These are phyloP conservation scores for Paramecium sexaurelia DNA, from an alignment of 73 alveolate genomes.

Conservation along the genomic window DNA sequence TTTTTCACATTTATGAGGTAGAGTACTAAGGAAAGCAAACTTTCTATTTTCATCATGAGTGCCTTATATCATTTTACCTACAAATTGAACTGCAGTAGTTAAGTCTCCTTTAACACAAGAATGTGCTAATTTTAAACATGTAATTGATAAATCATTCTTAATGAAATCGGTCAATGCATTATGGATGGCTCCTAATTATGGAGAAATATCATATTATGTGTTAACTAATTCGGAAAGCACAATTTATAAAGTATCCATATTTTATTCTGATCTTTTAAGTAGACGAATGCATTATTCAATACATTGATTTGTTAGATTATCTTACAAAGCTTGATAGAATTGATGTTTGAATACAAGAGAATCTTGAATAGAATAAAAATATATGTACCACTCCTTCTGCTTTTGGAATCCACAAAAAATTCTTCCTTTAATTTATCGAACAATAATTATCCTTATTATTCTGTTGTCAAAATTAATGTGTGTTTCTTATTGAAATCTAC, in stretches of 20 bases:
- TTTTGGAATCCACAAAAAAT: constrained; percentile 5
- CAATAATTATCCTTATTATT: neutral
- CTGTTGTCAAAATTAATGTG: neutral
- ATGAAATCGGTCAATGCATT: neutral
- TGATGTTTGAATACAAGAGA: neutral
- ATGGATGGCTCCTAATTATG: neutral
- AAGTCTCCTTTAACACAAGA: neutral
- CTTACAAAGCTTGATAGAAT: neutral
- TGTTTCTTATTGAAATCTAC: neutral
- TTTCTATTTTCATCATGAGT: constrained; percentile 16
- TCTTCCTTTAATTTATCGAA: constrained; percentile 8
- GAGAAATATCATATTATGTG: neutral
- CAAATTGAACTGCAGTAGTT: neutral
- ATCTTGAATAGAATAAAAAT: neutral
- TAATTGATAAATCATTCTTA: constrained; percentile 10
- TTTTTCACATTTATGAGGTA: constrained; percentile 21
- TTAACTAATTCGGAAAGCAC: neutral
- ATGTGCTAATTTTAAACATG: constrained; percentile 22
- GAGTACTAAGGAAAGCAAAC: neutral
- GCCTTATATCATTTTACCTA: neutral
- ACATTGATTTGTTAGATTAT: neutral
- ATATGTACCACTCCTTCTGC: neutral
- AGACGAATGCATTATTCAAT: neutral
- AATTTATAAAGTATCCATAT: neutral
- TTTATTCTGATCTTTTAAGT: constrained; percentile 30